Percentiles rank a stretch among this genome's conserved stretches.
These are phyloP conservation scores for Phoma herbarum DNA, from an alignment of 2,329 filamentous ascomycete genomes.

Conservation along the genomic window DNA sequence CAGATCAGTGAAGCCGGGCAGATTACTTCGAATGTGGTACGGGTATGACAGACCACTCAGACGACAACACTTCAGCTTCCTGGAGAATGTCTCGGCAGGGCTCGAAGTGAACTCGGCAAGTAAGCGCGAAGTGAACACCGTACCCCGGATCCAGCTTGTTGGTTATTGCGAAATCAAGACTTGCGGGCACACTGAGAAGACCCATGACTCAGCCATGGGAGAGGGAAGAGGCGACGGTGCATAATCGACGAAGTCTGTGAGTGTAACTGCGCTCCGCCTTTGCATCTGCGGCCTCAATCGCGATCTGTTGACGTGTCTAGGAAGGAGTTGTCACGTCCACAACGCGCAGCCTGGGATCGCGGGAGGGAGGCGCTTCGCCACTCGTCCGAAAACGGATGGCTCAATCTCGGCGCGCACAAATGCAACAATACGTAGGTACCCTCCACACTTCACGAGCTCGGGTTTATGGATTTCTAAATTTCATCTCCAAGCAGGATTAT, in stretches of 20 bases:
- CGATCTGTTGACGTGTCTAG: background rate
- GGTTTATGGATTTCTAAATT: too few relatives aligned
- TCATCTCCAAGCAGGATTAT: background rate
- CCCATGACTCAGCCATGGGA: background rate
- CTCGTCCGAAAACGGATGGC: background rate
- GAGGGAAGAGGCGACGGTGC: background rate
- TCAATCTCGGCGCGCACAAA: background rate
- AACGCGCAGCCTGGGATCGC: too few relatives aligned
- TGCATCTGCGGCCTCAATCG: background rate
- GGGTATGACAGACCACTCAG: background rate
- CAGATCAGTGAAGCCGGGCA: slow-evolving; percentile 14
- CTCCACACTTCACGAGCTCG: too few relatives aligned
- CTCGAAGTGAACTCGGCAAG: background rate
- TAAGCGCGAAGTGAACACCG: background rate
- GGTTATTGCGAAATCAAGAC: background rate
- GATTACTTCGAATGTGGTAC: slow-evolving; percentile 19
- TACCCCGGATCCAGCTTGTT: background rate
- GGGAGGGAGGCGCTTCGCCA: background rate
- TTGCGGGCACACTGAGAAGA: background rate
- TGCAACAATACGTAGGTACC: background rate
- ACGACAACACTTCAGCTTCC: background rate
- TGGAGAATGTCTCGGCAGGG: background rate
- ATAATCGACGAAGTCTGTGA: background rate
- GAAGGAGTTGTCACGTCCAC: background rate
- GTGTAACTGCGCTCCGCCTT: background rate